Evolutionary conservation across 306 rosid genomes (phyloP).

Genomic region (Cucurbita argyrosperma): DNA sequence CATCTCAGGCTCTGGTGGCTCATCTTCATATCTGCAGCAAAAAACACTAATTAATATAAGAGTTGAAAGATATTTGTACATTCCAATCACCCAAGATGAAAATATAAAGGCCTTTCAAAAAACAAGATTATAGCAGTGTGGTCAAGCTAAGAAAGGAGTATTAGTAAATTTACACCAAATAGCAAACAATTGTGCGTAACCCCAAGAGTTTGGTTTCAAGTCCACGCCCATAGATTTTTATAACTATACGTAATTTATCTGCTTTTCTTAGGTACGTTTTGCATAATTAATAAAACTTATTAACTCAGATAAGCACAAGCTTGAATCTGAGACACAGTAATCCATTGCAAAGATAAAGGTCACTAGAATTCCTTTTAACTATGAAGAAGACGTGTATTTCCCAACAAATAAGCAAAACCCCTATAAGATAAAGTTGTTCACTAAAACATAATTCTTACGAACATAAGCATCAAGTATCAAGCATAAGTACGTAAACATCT

Average conservation of each 20-base stretch:
- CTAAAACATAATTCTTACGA: neutral
- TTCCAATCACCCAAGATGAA: neutral
- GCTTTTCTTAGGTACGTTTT: neutral
- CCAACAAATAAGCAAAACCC: neutral
- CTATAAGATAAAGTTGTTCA: neutral
- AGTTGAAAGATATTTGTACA: neutral
- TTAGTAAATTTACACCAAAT: neutral
- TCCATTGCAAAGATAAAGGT: neutral
- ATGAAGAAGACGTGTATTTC: neutral
- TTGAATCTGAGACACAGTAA: neutral
- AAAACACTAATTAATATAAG: neutral
- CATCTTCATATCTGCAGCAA: constrained; percentile 63
- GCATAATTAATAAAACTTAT: neutral
- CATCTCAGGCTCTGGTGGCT: constrained; percentile 76
- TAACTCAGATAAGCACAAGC: neutral
- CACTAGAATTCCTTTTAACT: neutral
- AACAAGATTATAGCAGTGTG: neutral
- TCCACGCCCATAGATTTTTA: neutral
- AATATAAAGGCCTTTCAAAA: neutral
- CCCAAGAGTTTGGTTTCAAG: neutral
- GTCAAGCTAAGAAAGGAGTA: neutral
- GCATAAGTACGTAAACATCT: neutral
- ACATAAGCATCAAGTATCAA: neutral
- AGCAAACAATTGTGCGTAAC: neutral
- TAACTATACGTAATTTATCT: neutral